These are phyloP conservation scores for Fusarium acutatum DNA, from an alignment of 2,329 filamentous ascomycete genomes.

Conservation along the genomic window DNA sequence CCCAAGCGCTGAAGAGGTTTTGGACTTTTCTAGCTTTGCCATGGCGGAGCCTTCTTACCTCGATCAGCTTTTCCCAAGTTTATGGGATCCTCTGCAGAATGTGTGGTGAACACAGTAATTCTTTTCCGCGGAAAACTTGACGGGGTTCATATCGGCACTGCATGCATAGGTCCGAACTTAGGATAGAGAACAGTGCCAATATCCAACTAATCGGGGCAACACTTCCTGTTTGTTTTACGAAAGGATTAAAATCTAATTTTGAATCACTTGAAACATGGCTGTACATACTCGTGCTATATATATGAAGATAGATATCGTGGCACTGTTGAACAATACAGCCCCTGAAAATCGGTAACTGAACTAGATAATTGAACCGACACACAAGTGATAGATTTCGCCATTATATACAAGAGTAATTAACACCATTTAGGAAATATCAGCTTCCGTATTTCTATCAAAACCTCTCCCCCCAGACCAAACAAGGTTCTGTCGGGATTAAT, in stretches of 20 bases:
- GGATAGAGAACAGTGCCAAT: background rate
- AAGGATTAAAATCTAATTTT: background rate
- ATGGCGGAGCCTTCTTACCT: constrained; percentile 46
- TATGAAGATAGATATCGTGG: background rate
- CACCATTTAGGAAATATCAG: background rate
- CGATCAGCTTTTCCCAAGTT: constrained; percentile 47
- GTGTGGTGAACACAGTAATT: constrained; percentile 35
- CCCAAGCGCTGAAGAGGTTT: constrained; percentile 13
- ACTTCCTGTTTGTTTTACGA: background rate
- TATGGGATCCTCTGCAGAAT: constrained; percentile 50
- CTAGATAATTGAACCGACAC: background rate
- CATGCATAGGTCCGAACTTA: background rate
- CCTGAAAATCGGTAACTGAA: background rate
- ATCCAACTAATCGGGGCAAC: background rate
- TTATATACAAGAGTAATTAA: background rate
- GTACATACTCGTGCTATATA: too few relatives aligned
- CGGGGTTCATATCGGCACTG: background rate
- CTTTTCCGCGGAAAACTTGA: constrained; percentile 4
- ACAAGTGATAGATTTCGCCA: background rate
- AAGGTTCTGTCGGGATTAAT: constrained; percentile 9
- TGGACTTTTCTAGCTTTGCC: constrained; percentile 41
- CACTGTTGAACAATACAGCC: background rate
- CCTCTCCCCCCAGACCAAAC: background rate
- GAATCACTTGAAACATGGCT: background rate
- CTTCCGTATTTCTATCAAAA: background rate